These are phyloP conservation scores for Phytophthora multivora DNA, from an alignment of 352 stramenopile species.

Conservation along the genomic window DNA sequence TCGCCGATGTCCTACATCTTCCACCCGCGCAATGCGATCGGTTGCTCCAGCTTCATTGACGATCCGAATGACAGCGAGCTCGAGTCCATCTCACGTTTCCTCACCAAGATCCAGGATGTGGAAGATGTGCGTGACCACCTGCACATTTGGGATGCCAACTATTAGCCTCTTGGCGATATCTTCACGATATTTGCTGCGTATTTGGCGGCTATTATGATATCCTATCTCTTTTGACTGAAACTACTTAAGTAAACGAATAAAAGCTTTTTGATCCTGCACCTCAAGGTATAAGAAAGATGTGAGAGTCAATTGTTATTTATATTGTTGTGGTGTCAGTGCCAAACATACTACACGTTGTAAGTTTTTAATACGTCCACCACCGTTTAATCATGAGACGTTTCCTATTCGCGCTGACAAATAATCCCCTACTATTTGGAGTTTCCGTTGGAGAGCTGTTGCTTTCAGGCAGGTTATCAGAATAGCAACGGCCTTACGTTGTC, in stretches of 20 bases:
- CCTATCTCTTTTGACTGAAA: no score
- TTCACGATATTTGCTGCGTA: neutral
- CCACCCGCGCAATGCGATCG: constrained; percentile 91
- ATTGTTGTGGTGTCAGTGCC: no score
- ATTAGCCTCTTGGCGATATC: constrained; percentile 34
- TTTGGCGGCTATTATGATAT: neutral
- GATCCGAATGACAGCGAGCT: constrained; percentile 90
- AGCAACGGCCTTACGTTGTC: neutral
- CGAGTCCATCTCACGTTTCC: constrained; percentile 79
- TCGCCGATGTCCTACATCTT: constrained; percentile 98
- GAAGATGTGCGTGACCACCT: constrained; percentile 76
- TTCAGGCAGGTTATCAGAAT: neutral
- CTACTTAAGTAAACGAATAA: no score
- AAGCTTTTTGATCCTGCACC: no score
- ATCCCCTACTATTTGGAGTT: neutral
- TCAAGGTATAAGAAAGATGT: no score
- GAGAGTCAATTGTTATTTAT: no score
- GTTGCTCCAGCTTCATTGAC: constrained; percentile 91
- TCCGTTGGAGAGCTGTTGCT: neutral
- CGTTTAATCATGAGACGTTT: no score
- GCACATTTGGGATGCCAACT: constrained; percentile 71
- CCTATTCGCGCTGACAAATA: no score
- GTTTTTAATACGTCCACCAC: no score
- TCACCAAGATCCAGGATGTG: constrained; percentile 50
- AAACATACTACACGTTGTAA: no score